Percentiles rank a stretch among this genome's conserved stretches.
Conservation (phyloP, 2,329 filamentous ascomycete species). For the Remersonia thermophila region DNA sequence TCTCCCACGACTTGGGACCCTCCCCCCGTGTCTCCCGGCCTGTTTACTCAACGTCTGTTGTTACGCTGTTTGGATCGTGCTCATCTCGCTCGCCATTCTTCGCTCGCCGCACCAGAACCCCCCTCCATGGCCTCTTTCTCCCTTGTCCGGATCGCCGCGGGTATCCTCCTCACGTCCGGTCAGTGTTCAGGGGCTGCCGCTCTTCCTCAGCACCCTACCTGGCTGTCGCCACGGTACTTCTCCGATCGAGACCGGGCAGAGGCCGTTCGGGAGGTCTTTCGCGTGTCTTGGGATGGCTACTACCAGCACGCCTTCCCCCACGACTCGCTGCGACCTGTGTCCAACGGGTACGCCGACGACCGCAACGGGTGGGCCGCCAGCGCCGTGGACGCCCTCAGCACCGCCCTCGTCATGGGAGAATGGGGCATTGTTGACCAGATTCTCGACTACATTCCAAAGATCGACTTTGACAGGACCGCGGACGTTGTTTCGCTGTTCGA, state of each 20-base stretch:
- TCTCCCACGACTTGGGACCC: no score
- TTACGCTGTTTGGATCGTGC: no score
- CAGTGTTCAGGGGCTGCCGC: no score
- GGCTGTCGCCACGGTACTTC: slow-evolving; percentile 10
- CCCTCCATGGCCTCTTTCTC: no score
- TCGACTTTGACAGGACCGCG: slow-evolving; percentile 49
- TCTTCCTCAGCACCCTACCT: background rate
- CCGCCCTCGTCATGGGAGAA: slow-evolving; percentile 65
- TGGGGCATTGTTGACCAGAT: slow-evolving; percentile 56
- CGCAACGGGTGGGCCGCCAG: slow-evolving; percentile 75
- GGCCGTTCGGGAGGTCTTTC: slow-evolving; percentile 57
- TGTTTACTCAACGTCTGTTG: no score
- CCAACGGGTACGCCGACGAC: slow-evolving; percentile 53
- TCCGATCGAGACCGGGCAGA: slow-evolving; percentile 34
- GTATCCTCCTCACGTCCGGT: no score
- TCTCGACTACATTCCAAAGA: slow-evolving; percentile 53
- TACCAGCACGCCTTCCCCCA: slow-evolving; percentile 62
- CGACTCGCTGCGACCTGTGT: slow-evolving; percentile 60
- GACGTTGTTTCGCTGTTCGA: slow-evolving; percentile 67
- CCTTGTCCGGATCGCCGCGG: no score
- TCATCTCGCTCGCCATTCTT: no score
- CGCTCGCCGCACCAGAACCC: no score
- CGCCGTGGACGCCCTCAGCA: slow-evolving; percentile 68
- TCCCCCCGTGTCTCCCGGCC: no score
- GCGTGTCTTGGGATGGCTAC: slow-evolving; percentile 61